phyloP scores from a whole-genome alignment of 2,329 filamentous ascomycete species.

The Ilyonectria sp. region DNA sequence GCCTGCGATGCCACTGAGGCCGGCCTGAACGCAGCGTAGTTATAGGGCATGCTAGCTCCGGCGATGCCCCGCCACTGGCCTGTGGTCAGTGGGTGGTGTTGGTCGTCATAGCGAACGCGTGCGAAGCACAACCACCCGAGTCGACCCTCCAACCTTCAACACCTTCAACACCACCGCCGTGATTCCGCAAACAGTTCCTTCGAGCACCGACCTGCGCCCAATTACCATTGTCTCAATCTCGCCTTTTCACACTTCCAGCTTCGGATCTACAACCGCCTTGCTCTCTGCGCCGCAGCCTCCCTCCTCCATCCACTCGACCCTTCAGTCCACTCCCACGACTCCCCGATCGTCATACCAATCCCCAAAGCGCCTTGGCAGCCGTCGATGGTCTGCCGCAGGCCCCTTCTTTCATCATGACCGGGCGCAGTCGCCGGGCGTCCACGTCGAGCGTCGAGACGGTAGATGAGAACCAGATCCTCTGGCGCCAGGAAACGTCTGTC shows the following conservation, averaged over 20 bases:
- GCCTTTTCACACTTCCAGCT: neutral
- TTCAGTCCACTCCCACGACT: neutral
- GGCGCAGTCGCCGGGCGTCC: constrained; percentile 59
- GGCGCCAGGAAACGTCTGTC: constrained; percentile 54
- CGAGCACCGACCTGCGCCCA: neutral
- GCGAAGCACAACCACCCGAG: neutral
- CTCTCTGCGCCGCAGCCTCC: neutral
- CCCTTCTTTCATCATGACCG: constrained; percentile 55
- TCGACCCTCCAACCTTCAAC: neutral
- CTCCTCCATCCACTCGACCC: neutral
- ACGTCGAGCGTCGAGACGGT: constrained; percentile 62
- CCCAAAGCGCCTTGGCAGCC: neutral
- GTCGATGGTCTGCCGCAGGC: constrained; percentile 36
- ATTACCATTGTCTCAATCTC: neutral
- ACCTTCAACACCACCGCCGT: neutral
- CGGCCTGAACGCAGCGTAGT: neutral
- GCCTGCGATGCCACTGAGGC: constrained; percentile 3
- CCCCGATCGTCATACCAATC: constrained; percentile 8
- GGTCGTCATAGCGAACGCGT: constrained; percentile 5
- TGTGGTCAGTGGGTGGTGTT: neutral
- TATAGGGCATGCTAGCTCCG: neutral
- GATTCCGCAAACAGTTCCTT: neutral
- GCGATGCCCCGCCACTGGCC: constrained; percentile 5
- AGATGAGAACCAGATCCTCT: constrained; percentile 55
- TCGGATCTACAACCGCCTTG: neutral